Evolutionary conservation across 163 green algal species (phyloP).

Genomic region (Volvox carteri): DNA sequence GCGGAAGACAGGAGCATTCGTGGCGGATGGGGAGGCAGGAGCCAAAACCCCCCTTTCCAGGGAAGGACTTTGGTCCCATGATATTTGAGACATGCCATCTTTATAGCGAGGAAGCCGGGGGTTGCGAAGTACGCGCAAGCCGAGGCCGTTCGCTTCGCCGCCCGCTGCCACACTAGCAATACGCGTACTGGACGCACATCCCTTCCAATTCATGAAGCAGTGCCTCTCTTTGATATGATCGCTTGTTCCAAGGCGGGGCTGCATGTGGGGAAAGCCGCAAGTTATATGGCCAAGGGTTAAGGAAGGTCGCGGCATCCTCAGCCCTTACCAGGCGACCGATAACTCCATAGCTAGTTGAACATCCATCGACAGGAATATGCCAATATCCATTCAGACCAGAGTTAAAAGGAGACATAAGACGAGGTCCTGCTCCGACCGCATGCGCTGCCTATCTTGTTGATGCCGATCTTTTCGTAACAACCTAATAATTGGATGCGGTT

Average conservation of each 20-base stretch:
- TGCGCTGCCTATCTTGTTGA: background rate
- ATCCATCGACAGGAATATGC: conserved; percentile 13
- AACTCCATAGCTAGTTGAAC: background rate
- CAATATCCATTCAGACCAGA: background rate
- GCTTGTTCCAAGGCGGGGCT: too few relatives aligned
- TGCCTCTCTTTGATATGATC: too few relatives aligned
- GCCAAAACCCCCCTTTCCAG: background rate
- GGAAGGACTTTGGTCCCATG: background rate
- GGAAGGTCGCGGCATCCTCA: too few relatives aligned
- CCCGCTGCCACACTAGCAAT: background rate
- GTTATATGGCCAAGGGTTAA: too few relatives aligned
- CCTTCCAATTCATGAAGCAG: too few relatives aligned
- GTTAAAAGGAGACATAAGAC: too few relatives aligned
- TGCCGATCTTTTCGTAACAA: background rate
- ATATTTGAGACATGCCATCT: background rate
- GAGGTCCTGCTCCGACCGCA: too few relatives aligned
- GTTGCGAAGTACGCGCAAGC: background rate
- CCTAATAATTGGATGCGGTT: too few relatives aligned
- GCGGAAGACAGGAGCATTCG: background rate
- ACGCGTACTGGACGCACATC: background rate
- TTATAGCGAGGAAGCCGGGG: background rate
- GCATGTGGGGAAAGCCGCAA: too few relatives aligned
- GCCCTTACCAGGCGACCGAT: background rate
- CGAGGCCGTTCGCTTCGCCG: background rate
- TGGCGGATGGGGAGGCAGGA: background rate